phyloP scores from a whole-genome alignment of 306 rosid species.

The Begonia loranthoides region DNA sequence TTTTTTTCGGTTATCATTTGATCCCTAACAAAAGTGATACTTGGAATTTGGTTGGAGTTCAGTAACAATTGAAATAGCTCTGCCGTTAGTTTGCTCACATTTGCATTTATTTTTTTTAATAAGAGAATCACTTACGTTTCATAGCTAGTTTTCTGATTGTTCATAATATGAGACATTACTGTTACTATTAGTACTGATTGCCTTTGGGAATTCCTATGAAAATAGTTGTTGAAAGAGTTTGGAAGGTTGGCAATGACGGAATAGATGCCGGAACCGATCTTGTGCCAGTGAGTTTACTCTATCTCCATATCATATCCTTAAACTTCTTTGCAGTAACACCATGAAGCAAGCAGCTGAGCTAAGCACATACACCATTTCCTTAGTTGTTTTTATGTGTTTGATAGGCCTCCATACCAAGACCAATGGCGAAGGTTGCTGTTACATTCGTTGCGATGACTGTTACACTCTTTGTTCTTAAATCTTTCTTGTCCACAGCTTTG shows the following conservation, averaged over 20 bases:
- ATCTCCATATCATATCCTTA: not conserved
- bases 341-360: too few relatives aligned
- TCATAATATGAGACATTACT: too few relatives aligned
- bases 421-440: conserved; percentile 44
- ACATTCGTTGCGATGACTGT: conserved; percentile 40
- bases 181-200: not conserved
- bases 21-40: too few relatives aligned
- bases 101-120: too few relatives aligned
- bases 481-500: conserved; percentile 42
- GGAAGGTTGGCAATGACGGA: conserved; percentile 75
- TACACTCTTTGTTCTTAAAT: conserved; percentile 47
- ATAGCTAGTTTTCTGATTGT: too few relatives aligned
- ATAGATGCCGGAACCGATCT: conserved; percentile 55
- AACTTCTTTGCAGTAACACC: not conserved
- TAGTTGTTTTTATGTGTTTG: conserved; percentile 5
- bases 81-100: too few relatives aligned
- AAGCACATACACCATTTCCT: not conserved
- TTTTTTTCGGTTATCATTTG: too few relatives aligned
- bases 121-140: too few relatives aligned
- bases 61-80: too few relatives aligned
- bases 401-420: conserved; percentile 38
- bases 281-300: conserved; percentile 27
- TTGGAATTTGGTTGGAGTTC: too few relatives aligned
- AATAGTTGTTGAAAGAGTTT: conserved; percentile 50
- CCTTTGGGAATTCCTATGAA: conserved; percentile 6